Conservation (phyloP, 164 flowering plant genomes). For the Vitis riparia region DNA sequence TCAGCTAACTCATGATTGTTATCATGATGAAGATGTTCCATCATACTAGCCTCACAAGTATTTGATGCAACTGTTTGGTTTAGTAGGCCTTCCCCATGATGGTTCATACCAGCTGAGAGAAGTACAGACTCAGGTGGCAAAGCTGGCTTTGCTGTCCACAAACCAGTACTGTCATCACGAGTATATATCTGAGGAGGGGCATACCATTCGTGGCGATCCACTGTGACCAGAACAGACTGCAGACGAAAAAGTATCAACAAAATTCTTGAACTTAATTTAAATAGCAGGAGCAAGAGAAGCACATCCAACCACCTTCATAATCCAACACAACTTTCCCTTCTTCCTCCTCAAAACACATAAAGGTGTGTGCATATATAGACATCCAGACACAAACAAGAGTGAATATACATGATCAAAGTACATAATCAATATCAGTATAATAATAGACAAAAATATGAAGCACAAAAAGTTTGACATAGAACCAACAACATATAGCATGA, state of each 20-base stretch:
- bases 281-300: no score
- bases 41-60: constrained; percentile 25
- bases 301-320: not conserved
- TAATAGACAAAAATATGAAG: not conserved
- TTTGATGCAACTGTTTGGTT: constrained; percentile 20
- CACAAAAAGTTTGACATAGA: not conserved
- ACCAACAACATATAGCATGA: not conserved
- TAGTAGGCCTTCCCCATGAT: constrained; percentile 16
- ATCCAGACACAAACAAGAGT: no score
- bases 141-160: constrained; percentile 73
- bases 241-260: constrained; percentile 17
- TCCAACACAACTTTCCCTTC: no score
- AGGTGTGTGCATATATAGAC: no score
- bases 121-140: constrained; percentile 38
- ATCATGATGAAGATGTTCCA: constrained; percentile 35
- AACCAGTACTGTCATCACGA: constrained; percentile 82
- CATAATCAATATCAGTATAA: no score
- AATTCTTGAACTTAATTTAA: not conserved
- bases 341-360: no score
- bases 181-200: constrained; percentile 84
- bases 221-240: constrained; percentile 93
- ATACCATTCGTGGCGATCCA: constrained; percentile 98
- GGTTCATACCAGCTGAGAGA: constrained; percentile 27
- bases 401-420: no score
- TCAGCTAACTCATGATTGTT: constrained; percentile 38